A percentile compares a stretch with the other conserved stretches of the same genome.
Conservation (phyloP, 2,329 filamentous ascomycete species). For the Colletotrichum sp. region DNA sequence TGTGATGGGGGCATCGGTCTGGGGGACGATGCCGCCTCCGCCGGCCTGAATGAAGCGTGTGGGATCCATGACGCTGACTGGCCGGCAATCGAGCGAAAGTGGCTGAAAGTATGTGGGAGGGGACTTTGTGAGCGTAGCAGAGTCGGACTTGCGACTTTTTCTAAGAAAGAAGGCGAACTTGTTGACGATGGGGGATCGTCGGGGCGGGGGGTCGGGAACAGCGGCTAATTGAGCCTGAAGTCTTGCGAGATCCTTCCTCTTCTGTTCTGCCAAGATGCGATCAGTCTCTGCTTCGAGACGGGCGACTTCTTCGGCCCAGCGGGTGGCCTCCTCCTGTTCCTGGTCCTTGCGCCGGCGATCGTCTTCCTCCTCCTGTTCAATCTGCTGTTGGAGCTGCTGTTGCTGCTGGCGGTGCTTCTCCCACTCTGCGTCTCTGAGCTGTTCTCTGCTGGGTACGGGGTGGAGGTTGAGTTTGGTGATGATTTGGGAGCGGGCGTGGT, state of each 20-base stretch:
- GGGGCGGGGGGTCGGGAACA: constrained; percentile 35
- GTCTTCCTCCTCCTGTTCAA: constrained; percentile 1
- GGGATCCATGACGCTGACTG: constrained; percentile 14
- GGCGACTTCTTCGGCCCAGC: constrained; percentile 42
- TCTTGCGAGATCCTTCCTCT: constrained; percentile 51
- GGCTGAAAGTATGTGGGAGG: constrained; percentile 1
- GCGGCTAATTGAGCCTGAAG: constrained; percentile 47
- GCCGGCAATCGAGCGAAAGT: constrained; percentile 4
- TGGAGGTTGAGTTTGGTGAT: constrained; percentile 17
- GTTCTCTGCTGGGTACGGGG: not conserved
- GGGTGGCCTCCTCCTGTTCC: constrained; percentile 30
- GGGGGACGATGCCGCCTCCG: constrained; percentile 50
- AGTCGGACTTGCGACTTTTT: constrained; percentile 41
- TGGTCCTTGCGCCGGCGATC: constrained; percentile 3
- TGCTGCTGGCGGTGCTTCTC: not conserved
- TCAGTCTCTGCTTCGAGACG: constrained; percentile 53
- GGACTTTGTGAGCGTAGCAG: constrained; percentile 24
- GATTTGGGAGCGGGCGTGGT: constrained; percentile 16
- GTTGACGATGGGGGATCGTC: constrained; percentile 49
- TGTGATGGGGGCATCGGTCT: constrained; percentile 78
- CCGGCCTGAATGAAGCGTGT: constrained; percentile 45
- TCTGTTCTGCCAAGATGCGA: constrained; percentile 54
- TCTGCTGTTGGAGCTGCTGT: constrained; percentile 14
- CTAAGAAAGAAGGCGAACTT: constrained; percentile 53
- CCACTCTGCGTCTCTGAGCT: not conserved